These are phyloP conservation scores for Hypholoma sublateritium DNA, from an alignment of 768 basidiomycete species.

Conservation along the genomic window DNA sequence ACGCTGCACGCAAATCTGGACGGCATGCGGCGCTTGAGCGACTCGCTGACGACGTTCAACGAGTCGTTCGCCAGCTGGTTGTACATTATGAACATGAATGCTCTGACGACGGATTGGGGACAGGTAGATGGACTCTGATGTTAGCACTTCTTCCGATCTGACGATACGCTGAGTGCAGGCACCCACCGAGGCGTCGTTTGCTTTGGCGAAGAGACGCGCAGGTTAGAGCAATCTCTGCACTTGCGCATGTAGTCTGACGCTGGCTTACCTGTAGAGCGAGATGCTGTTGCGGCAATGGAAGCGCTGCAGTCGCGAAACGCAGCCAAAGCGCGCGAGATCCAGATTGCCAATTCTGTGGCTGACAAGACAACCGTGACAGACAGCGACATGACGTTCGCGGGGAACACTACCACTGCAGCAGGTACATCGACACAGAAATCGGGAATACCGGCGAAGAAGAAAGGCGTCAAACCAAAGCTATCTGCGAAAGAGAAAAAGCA, in stretches of 20 bases:
- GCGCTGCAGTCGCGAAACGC: conserved; percentile 42
- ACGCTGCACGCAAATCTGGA: conserved; percentile 74
- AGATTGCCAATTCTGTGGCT: conserved; percentile 27
- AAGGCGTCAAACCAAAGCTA: conserved; percentile 62
- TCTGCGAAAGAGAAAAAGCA: conserved; percentile 85
- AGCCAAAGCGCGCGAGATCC: conserved; percentile 32
- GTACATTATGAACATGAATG: conserved; percentile 93
- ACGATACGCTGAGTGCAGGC: conserved; percentile 37
- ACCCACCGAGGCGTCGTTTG: conserved; percentile 59
- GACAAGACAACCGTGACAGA: conserved; percentile 44
- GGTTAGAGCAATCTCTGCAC: conserved; percentile 35
- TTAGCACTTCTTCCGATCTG: conserved; percentile 2
- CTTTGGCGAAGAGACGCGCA: conserved; percentile 57
- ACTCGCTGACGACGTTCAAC: conserved; percentile 83
- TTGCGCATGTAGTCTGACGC: neutral
- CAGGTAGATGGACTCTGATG: conserved; percentile 48
- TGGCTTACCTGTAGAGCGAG: conserved; percentile 44
- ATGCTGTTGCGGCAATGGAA: conserved; percentile 56
- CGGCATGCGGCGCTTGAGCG: conserved; percentile 66
- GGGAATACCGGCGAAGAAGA: conserved; percentile 46
- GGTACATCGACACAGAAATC: conserved; percentile 33
- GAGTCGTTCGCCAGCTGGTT: conserved; percentile 92
- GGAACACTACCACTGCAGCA: conserved; percentile 38
- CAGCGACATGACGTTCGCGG: conserved; percentile 39
- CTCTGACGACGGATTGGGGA: conserved; percentile 90